Base-by-base conservation (phyloP, 352 stramenopile species). In the Thraustotheca clavata region DNA sequence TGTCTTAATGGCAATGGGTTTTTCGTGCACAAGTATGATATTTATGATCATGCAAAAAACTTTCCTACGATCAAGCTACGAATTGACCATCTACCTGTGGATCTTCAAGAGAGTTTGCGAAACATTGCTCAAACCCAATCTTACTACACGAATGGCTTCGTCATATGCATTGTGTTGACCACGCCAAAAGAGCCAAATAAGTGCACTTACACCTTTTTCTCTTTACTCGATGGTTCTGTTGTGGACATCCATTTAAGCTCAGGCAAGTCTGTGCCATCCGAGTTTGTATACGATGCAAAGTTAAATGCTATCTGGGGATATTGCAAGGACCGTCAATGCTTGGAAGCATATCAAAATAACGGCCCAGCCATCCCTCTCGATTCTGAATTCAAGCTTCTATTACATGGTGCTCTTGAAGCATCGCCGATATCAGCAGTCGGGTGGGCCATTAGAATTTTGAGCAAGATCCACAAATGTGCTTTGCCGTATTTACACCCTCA, bases 131-230 rank as follows among this genome's bases (percentile, higher is more conserved):
- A n/a, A n/a, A n/a, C n/a, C n/a, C 12, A 4, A 4, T 46, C 9
- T 16, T 65, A 9, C n/a, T 65, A 65, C 29, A 65, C 57, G 26
- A 65, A 65, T 27, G 57, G 57, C n/a, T n/a, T n/a, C n/a, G n/a
- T 9, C 57, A 33, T 1, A 34, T 8, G 18, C 20, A 57, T 14
- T n/a, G 35, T 22, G 18, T 65, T 27, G 43, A 35, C 2, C n/a
- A 52, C 43, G 9, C 29, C 8, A 4, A 9, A 3, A n/a, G 5
- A 11, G 36, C 22, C 16, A 24, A 32, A 9, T 33, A 18, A 7
- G 11, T 32, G 18, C 31, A 11, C 33, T 18, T 32, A 50, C 40
- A 12, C 57, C 6, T 41, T 60, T 20, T 43, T 60, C 33, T 43
- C 50, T 36, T 6, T 52, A 24, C 20, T 31, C 31, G 27, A 62